These are phyloP conservation scores for Fusarium beomiforme DNA, from an alignment of 2,329 filamentous ascomycete genomes.

Conservation along the genomic window DNA sequence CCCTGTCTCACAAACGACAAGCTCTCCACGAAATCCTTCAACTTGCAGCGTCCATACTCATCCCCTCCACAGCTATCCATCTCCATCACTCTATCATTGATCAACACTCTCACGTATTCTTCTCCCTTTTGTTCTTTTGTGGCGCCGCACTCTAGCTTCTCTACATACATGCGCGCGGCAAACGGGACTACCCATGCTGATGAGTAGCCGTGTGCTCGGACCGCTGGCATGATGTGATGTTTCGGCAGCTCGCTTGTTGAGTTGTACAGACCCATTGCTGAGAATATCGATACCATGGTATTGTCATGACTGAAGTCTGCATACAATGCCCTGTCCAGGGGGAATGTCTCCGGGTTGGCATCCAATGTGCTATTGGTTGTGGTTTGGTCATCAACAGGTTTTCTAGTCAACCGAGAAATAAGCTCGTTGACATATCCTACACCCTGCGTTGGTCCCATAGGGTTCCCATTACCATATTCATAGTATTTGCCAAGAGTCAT, in stretches of 20 bases:
- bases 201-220: conserved; percentile 73
- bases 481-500: conserved; percentile 87
- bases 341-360: conserved; percentile 73
- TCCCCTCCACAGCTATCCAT: conserved; percentile 78
- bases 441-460: conserved; percentile 83
- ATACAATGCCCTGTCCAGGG: conserved; percentile 74
- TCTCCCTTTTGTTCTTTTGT: conserved; percentile 72
- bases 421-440: conserved; percentile 91
- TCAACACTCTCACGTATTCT: conserved; percentile 79
- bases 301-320: conserved; percentile 96
- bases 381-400: conserved; percentile 76
- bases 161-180: conserved; percentile 81
- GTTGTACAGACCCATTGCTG: conserved; percentile 82
- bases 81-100: conserved; percentile 85
- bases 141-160: conserved; percentile 79
- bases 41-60: conserved; percentile 72
- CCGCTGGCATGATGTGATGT: conserved; percentile 59
- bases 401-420: conserved; percentile 78
- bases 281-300: conserved; percentile 80
- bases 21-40: conserved; percentile 77
- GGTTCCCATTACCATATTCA: conserved; percentile 79
- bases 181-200: conserved; percentile 86
- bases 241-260: conserved; percentile 64
- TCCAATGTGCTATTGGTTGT: conserved; percentile 83
- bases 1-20: conserved; percentile 77